These are phyloP conservation scores for Pneumocystis jirovecii DNA, from an alignment of 1,139 yeast species.

Conservation along the genomic window DNA sequence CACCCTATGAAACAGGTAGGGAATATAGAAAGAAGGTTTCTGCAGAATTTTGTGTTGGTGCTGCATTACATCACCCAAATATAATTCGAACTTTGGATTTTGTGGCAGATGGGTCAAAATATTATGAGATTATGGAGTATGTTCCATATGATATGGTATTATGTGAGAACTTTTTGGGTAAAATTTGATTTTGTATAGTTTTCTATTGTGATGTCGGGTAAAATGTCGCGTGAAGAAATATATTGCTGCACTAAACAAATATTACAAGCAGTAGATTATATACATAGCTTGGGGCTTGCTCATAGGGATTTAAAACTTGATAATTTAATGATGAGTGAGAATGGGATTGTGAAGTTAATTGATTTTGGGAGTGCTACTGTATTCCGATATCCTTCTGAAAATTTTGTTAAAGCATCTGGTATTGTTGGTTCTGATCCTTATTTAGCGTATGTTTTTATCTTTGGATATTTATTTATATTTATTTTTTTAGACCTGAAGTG, in stretches of 20 bases:
- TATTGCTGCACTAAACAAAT: slow-evolving; percentile 85
- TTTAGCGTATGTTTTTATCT: slow-evolving; percentile 35
- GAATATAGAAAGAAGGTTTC: slow-evolving; percentile 93
- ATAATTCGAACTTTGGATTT: slow-evolving; percentile 88
- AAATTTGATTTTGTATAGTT: slow-evolving; percentile 26
- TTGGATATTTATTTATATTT: neutral
- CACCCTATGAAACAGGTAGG: slow-evolving; percentile 67
- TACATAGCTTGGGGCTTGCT: slow-evolving; percentile 78
- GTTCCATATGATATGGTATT: slow-evolving; percentile 70
- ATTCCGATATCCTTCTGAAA: slow-evolving; percentile 73
- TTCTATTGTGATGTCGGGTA: slow-evolving; percentile 94
- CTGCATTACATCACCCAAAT: slow-evolving; percentile 86
- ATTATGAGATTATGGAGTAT: slow-evolving; percentile 93
- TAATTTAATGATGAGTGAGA: slow-evolving; percentile 75
- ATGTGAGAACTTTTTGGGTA: neutral
- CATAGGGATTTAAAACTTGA: slow-evolving; percentile 92
- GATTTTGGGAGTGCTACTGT: slow-evolving; percentile 96
- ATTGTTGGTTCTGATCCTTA: slow-evolving; percentile 97
- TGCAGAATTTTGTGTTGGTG: slow-evolving; percentile 93
- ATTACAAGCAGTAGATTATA: slow-evolving; percentile 64
- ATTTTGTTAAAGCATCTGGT: slow-evolving; percentile 71
- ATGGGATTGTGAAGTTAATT: slow-evolving; percentile 79
- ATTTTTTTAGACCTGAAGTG: slow-evolving; percentile 51
- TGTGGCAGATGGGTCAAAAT: slow-evolving; percentile 68
- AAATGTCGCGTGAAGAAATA: slow-evolving; percentile 71